Evolutionary conservation across 2,329 filamentous ascomycete species (phyloP).

Genomic region (Dichotomopilus funicola): DNA sequence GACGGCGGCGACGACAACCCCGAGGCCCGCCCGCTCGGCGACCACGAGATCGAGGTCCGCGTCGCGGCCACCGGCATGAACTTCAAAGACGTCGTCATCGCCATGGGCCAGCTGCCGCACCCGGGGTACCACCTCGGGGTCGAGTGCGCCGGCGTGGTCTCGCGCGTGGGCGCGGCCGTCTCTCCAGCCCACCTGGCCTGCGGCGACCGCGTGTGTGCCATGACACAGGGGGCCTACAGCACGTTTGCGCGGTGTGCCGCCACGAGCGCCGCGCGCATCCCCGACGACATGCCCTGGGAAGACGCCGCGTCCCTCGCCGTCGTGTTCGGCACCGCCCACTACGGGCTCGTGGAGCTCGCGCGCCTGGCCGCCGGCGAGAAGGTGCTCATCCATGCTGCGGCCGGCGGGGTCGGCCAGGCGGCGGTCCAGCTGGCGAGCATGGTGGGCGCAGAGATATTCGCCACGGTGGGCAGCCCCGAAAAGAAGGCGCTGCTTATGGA

Average conservation of each 20-base stretch:
- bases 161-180: slow-evolving; percentile 18
- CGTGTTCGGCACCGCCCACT: slow-evolving; percentile 19
- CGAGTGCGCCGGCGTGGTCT: slow-evolving; percentile 22
- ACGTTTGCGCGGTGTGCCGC: slow-evolving; percentile 11
- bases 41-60: too few species aligned
- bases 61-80: too few species aligned
- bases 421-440: slow-evolving; percentile 11
- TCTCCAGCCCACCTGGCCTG: slow-evolving; percentile 5
- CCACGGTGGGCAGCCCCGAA: slow-evolving; percentile 3
- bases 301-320: slow-evolving; percentile 12
- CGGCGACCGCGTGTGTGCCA: slow-evolving; percentile 24
- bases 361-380: slow-evolving; percentile 15
- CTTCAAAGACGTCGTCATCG: too few species aligned
- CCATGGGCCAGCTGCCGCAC: too few species aligned
- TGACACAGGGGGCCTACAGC: slow-evolving; percentile 17
- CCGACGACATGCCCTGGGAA: slow-evolving; percentile 11
- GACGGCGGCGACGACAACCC: too few species aligned
- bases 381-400: slow-evolving; percentile 20
- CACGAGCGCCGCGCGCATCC: neutral
- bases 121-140: slow-evolving; percentile 14
- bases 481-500: slow-evolving; percentile 8
- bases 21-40: too few species aligned
- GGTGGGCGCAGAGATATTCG: slow-evolving; percentile 7
- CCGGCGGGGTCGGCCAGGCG: slow-evolving; percentile 11
- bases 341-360: slow-evolving; percentile 24